A percentile compares a stretch with the other conserved stretches of the same genome.
Evolutionary conservation across 2,329 filamentous ascomycete species (phyloP).

Genomic region (Ustilaginoidea virens): DNA sequence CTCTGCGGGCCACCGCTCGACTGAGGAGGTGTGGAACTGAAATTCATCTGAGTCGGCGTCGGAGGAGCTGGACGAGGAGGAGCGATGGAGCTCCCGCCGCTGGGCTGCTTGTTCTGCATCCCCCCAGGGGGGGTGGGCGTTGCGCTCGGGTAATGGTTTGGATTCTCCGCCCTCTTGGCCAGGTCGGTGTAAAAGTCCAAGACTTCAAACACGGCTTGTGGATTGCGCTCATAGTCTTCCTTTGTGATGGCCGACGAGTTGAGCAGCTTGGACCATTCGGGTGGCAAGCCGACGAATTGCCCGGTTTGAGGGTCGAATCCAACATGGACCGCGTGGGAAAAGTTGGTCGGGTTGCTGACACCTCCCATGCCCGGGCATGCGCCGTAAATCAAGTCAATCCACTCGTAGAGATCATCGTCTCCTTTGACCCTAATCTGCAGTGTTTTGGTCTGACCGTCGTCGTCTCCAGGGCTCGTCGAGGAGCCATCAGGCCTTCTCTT

Average conservation of each 20-base stretch:
- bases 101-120: slow-evolving; percentile 46
- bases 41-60: slow-evolving; percentile 23
- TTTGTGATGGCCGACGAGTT: slow-evolving; percentile 96
- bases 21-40: slow-evolving; percentile 21
- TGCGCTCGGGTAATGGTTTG: slow-evolving; percentile 50
- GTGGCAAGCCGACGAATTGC: slow-evolving; percentile 83
- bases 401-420: slow-evolving; percentile 94
- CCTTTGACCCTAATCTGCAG: slow-evolving; percentile 88
- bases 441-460: slow-evolving; percentile 67
- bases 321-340: slow-evolving; percentile 91
- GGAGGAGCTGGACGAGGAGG: slow-evolving; percentile 51
- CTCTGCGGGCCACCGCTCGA: slow-evolving; percentile 22
- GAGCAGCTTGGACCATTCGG: slow-evolving; percentile 93
- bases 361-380: slow-evolving; percentile 95
- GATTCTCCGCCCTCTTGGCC: slow-evolving; percentile 59
- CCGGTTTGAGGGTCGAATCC: slow-evolving; percentile 93
- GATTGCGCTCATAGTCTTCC: slow-evolving; percentile 96
- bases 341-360: slow-evolving; percentile 96
- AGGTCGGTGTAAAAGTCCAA: slow-evolving; percentile 78
- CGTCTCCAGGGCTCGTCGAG: slow-evolving; percentile 57
- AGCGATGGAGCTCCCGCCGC: slow-evolving; percentile 41
- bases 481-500: slow-evolving; percentile 56
- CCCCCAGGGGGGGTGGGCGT: slow-evolving; percentile 49
- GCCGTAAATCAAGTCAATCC: slow-evolving; percentile 97
- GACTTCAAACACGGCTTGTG: slow-evolving; percentile 69